Conservation (phyloP, 73 alveolate species). For the Paramecium sexaurelia region DNA sequence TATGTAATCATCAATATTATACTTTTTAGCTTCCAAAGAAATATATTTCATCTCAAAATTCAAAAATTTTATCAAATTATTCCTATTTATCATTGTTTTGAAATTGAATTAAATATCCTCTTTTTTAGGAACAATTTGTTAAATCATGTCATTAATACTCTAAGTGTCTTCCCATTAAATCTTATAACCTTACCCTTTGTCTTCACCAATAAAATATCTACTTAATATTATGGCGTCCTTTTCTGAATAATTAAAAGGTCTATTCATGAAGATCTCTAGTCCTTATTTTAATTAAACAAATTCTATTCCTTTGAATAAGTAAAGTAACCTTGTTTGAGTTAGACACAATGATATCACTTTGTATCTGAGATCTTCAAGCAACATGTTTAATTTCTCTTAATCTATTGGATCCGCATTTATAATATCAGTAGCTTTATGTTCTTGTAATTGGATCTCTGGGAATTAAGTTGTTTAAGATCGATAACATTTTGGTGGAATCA, state of each 20-base stretch:
- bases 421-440: background rate
- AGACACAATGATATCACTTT: background rate
- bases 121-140: background rate
- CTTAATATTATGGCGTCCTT: background rate
- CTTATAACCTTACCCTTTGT: background rate
- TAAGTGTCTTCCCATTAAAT: background rate
- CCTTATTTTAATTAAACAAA: background rate
- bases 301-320: background rate
- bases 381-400: background rate
- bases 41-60: background rate
- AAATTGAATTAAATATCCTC: background rate
- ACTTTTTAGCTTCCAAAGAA: background rate
- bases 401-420: background rate
- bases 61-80: background rate
- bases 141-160: background rate
- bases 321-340: background rate
- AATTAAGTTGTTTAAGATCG: background rate
- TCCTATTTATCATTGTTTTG: background rate
- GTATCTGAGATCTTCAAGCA: background rate
- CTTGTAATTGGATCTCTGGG: background rate
- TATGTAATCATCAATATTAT: background rate
- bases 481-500: background rate
- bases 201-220: background rate
- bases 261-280: background rate
- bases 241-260: background rate